Evolutionary conservation across 805 yeast species (phyloP).

Genomic region (Monosporozyma unispora): DNA sequence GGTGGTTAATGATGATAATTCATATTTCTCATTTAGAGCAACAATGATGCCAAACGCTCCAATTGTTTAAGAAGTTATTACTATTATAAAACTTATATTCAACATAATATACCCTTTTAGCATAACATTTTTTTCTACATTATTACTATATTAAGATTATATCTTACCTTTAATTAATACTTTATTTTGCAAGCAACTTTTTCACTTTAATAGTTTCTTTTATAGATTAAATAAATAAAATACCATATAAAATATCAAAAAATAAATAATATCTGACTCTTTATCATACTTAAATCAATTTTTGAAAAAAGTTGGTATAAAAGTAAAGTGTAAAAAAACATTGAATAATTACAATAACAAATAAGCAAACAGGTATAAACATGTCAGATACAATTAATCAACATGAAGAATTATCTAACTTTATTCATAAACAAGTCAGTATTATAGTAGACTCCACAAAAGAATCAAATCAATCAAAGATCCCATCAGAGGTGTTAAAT

Average conservation of each 20-base stretch:
- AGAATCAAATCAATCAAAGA: not conserved
- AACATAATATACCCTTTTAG: not conserved
- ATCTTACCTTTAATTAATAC: no score
- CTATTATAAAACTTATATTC: not conserved
- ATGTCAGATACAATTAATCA: not conserved
- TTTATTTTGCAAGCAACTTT: no score
- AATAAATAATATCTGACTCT: not conserved
- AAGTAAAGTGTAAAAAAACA: no score
- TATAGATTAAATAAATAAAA: no score
- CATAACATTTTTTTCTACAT: not conserved
- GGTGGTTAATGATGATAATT: slow-evolving; percentile 48
- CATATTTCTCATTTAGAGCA: slow-evolving; percentile 46
- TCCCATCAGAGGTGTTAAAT: slow-evolving; percentile 8
- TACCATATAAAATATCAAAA: not conserved
- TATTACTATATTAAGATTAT: no score
- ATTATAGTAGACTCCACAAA: not conserved
- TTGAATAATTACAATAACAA: no score
- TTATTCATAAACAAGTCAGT: slow-evolving; percentile 3
- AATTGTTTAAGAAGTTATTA: slow-evolving; percentile 17
- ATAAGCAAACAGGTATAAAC: no score
- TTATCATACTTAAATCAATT: no score
- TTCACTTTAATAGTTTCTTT: no score
- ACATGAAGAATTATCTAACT: slow-evolving; percentile 3
- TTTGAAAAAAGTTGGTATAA: no score
- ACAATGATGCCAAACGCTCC: slow-evolving; percentile 44